phyloP scores from a whole-genome alignment of 129 eudicot species.

The Flaveria bidentis region DNA sequence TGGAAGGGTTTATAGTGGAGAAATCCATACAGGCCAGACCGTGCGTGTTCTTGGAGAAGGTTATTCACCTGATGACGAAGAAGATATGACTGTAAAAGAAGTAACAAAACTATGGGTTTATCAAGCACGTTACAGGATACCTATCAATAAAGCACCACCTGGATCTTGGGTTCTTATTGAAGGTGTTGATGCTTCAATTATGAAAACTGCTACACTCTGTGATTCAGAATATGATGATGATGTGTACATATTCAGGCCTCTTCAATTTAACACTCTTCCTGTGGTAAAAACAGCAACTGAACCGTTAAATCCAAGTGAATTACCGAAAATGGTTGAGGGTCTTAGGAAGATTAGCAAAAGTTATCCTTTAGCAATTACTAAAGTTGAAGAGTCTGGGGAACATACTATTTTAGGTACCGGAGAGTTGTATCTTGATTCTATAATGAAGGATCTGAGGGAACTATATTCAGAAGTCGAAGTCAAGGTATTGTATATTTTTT shows the following conservation, averaged over 20 bases:
- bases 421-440: constrained; percentile 90
- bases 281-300: constrained; percentile 99
- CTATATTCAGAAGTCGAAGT: constrained; percentile 99
- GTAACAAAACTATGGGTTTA: constrained; percentile 95
- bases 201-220: constrained; percentile 98
- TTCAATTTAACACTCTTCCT: constrained; percentile 92
- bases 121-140: constrained; percentile 95
- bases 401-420: constrained; percentile 98
- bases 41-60: constrained; percentile 98
- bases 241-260: constrained; percentile 84
- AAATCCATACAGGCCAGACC: constrained; percentile 74
- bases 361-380: constrained; percentile 93
- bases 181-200: constrained; percentile 99
- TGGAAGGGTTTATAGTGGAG: constrained; percentile 98
- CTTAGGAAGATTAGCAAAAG: constrained; percentile 97
- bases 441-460: constrained; percentile 99
- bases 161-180: constrained; percentile 99
- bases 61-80: constrained; percentile 98
- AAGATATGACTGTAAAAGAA: constrained; percentile 98
- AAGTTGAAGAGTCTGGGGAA: constrained; percentile 99
- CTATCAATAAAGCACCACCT: constrained; percentile 90
- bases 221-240: constrained; percentile 73
- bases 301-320: constrained; percentile 95
- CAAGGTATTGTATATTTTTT: constrained; percentile 50
- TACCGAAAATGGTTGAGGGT: constrained; percentile 99